Conservation (phyloP, 169 alveolate genomes). For the Eimeria praecox region DNA sequence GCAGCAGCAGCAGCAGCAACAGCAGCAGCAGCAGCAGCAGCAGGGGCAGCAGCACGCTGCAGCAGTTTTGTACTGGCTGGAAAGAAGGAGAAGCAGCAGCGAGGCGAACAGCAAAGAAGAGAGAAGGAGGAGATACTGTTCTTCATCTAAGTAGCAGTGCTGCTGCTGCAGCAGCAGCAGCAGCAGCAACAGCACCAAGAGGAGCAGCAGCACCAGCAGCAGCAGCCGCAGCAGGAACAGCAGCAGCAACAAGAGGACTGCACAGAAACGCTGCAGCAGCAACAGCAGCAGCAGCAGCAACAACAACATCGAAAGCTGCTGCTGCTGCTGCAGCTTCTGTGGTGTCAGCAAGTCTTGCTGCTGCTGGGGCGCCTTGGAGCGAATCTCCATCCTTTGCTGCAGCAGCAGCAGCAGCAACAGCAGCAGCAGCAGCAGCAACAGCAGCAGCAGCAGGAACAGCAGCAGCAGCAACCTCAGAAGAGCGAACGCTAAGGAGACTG, state of each 20-base stretch:
- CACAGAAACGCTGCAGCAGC: background rate
- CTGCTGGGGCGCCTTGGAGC: background rate
- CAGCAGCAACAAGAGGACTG: constrained; percentile 2
- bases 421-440: background rate
- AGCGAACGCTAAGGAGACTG: too few relatives aligned
- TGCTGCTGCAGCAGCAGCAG: constrained; percentile 27
- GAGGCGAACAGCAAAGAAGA: background rate
- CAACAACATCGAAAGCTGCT: background rate
- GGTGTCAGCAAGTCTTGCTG: background rate
- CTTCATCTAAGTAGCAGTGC: too few relatives aligned
- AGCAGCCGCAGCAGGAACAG: background rate
- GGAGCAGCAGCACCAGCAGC: background rate
- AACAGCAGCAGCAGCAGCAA: constrained; percentile 32
- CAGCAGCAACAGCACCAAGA: constrained; percentile 27
- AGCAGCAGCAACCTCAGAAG: too few relatives aligned
- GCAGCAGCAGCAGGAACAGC: too few relatives aligned
- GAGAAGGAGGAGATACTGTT: too few relatives aligned
- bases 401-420: background rate
- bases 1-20: constrained; percentile 25
- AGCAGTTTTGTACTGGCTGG: background rate
- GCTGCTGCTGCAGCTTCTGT: constrained; percentile 25
- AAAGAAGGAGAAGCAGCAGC: background rate
- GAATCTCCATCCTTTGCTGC: background rate
- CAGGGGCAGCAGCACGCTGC: constrained; percentile 37
- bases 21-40: constrained; percentile 39